phyloP scores from a whole-genome alignment of 352 stramenopile genomes.

The Pythium scleroteichum region DNA sequence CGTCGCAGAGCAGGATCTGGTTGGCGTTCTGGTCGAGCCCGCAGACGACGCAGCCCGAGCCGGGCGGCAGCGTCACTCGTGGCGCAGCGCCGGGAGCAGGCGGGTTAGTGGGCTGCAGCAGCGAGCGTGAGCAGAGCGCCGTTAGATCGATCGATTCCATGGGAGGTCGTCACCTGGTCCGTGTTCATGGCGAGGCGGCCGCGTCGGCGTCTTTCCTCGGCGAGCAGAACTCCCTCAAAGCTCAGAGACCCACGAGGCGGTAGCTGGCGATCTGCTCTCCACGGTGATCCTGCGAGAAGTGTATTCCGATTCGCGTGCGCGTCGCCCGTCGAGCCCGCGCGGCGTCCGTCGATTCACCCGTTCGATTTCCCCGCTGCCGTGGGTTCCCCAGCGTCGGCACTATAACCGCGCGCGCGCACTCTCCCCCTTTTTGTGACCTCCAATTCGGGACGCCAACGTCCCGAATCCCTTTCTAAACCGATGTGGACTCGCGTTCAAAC shows the following conservation, averaged over 20 bases:
- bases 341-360: neutral
- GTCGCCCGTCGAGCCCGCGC: neutral
- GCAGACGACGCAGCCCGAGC: constrained; percentile 62
- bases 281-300: neutral
- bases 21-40: constrained; percentile 71
- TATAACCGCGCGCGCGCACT: neutral
- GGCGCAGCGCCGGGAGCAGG: neutral
- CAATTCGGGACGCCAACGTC: constrained; percentile 12
- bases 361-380: neutral
- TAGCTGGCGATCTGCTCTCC: constrained; percentile 20
- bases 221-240: neutral
- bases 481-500: neutral
- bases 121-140: neutral
- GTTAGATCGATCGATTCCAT: neutral
- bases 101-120: neutral
- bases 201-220: neutral
- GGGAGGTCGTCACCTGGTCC: constrained; percentile 7
- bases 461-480: constrained; percentile 15
- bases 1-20: constrained; percentile 82
- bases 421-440: constrained; percentile 11
- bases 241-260: neutral
- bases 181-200: neutral
- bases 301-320: neutral
- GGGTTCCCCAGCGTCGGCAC: neutral
- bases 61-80: neutral